Evolutionary conservation across 2,329 filamentous ascomycete species (phyloP).

Genomic region (Seiridium cupressi): DNA sequence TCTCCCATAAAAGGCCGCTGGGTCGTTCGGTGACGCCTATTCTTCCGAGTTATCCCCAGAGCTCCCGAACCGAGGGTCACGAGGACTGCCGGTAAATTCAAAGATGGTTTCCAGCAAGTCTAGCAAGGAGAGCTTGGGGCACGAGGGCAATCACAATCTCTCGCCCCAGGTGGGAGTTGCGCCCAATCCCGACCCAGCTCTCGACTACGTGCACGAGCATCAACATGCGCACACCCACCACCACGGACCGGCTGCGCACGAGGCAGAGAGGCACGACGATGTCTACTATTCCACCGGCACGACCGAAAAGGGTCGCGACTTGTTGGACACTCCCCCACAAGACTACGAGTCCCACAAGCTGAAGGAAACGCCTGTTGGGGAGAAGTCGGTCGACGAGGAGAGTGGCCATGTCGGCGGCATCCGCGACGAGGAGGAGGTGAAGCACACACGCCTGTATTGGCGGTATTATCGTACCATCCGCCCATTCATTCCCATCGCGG

Average conservation of each 20-base stretch:
- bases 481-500: constrained; percentile 40
- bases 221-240: constrained; percentile 42
- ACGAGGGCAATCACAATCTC: constrained; percentile 17
- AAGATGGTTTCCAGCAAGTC: constrained; percentile 5
- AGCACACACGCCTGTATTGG: neutral
- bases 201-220: constrained; percentile 39
- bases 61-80: neutral
- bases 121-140: constrained; percentile 16
- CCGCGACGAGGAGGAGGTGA: constrained; percentile 1
- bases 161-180: constrained; percentile 17
- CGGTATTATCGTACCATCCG: constrained; percentile 42
- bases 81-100: constrained; percentile 15
- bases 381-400: constrained; percentile 29
- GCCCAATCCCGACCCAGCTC: constrained; percentile 22
- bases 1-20: neutral
- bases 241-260: constrained; percentile 29
- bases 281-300: constrained; percentile 45
- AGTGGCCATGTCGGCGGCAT: constrained; percentile 26
- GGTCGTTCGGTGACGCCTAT: neutral
- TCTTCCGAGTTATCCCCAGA: neutral
- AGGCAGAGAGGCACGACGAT: constrained; percentile 34
- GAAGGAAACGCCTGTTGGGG: constrained; percentile 23
- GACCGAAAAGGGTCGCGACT: constrained; percentile 34
- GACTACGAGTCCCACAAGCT: constrained; percentile 41
- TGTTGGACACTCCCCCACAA: constrained; percentile 28